Evolutionary conservation across 1,284 basidiomycete species (phyloP).

Genomic region (Papiliotrema terrestris): DNA sequence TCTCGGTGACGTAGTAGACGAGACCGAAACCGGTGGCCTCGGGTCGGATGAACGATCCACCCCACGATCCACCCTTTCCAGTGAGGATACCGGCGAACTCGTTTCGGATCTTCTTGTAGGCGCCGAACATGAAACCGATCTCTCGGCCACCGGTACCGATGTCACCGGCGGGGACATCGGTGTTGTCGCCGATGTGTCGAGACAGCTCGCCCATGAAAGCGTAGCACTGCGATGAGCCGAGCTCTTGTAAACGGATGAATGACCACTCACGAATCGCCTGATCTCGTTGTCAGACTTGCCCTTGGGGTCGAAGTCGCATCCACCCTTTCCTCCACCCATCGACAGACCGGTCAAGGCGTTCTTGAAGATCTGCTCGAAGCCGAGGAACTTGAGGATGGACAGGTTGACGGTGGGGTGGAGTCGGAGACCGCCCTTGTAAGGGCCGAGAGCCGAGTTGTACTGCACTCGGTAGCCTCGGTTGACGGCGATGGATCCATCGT

Average conservation of each 20-base stretch:
- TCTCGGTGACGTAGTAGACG: constrained; percentile 69
- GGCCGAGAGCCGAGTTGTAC: constrained; percentile 78
- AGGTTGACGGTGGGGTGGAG: constrained; percentile 79
- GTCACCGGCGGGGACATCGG: constrained; percentile 76
- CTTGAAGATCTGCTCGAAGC: constrained; percentile 79
- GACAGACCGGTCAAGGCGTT: constrained; percentile 74
- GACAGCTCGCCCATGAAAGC: constrained; percentile 71
- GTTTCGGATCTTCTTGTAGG: constrained; percentile 71
- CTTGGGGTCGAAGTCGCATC: constrained; percentile 72
- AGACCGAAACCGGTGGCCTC: constrained; percentile 71
- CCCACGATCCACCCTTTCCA: constrained; percentile 70
- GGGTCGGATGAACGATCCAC: constrained; percentile 68
- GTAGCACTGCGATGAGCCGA: constrained; percentile 37
- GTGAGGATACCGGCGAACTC: constrained; percentile 75
- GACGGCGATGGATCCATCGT: constrained; percentile 64
- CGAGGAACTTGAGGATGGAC: constrained; percentile 77
- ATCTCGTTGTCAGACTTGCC: constrained; percentile 74
- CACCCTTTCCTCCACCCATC: constrained; percentile 74
- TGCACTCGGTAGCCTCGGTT: constrained; percentile 75
- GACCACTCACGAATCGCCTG: constrained; percentile 58
- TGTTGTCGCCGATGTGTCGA: constrained; percentile 68
- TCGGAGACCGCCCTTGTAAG: constrained; percentile 78
- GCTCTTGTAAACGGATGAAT: background rate
- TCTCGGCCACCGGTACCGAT: constrained; percentile 68
- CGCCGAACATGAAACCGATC: constrained; percentile 67